Base-by-base conservation (phyloP, 2,329 filamentous ascomycete species). In the Pyrenophora graminea region DNA sequence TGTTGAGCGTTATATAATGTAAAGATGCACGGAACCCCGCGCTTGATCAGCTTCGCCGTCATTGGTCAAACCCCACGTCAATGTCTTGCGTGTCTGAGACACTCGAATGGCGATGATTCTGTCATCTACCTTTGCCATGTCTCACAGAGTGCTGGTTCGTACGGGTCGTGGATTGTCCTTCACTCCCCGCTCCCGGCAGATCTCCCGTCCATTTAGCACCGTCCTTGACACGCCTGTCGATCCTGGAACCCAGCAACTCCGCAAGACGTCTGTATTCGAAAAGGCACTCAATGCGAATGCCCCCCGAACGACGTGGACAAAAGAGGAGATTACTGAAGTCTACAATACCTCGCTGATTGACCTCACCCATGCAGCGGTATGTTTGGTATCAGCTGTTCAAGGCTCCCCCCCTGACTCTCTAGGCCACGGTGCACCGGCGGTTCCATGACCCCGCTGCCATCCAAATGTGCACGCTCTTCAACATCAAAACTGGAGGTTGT, bases 401-500 rank as follows among this genome's bases (percentile, higher is more conserved):
- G 15, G 46, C 30, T n/a, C n/a, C 30, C 25, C 53, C 55, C 45
- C 45, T 52, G 18, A 47, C 45, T 17, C 46, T 42, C 19, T 32
- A 94, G 90, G 85, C 84, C 59, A 83, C 81, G 31, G 78, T 96
- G 50, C 91, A 96, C 75, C 86, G 90, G 39, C 87, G 88, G 63
- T 95, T 95, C 78, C 91, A 96, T 76, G 83, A 89, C 67, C 89
- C 91, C 6, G 81, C 86, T 39, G 86, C 90, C 23, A 90, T 96
- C 57, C 91, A 96, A 75, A 88, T 96, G 75, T 96, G 91, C 78
- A 96, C 91, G 0, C 80, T 96, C 51, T 95, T 96, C 89, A 96
- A 95, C 80, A 96, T 96, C 79, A 96, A 96, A 73, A 95, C 90
- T 7, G 91, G 91, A 47, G 91, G 91, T 40, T 96, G 91, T 76